These are phyloP conservation scores for Cardamine resedifolia DNA, from an alignment of 345 rosid genomes.

Conservation along the genomic window DNA sequence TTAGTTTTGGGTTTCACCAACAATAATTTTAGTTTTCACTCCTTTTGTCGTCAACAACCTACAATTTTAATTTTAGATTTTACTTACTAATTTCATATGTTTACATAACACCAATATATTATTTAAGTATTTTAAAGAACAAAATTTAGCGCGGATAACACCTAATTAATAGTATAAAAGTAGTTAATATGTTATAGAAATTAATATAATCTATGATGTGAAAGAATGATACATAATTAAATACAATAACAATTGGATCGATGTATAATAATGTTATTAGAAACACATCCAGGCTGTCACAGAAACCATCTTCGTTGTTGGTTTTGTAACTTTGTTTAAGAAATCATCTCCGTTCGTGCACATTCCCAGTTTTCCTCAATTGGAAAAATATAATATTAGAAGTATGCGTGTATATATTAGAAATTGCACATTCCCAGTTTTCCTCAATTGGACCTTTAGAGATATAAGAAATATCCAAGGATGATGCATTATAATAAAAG, in stretches of 20 bases:
- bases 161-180: too few species aligned
- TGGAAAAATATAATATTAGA: constrained; percentile 12
- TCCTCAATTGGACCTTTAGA: constrained; percentile 7
- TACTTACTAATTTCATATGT: not conserved
- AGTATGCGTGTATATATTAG: constrained; percentile 16
- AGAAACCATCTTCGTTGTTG: constrained; percentile 11
- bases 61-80: not conserved
- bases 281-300: constrained; percentile 27
- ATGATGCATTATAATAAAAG: constrained; percentile 20
- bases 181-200: not conserved
- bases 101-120: not conserved
- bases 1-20: too few species aligned
- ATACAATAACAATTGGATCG: not conserved
- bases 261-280: not conserved
- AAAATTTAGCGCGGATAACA: not conserved
- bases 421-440: too few species aligned
- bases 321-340: not conserved
- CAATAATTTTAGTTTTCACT: not conserved
- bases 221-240: not conserved
- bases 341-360: constrained; percentile 27
- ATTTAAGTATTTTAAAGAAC: not conserved
- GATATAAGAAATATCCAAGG: not conserved
- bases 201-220: not conserved
- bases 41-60: not conserved
- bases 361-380: constrained; percentile 1